A percentile compares a stretch with the other conserved stretches of the same genome.
These are phyloP conservation scores for Sporothrix sp. DNA, from an alignment of 2,329 filamentous ascomycete genomes.

Conservation along the genomic window DNA sequence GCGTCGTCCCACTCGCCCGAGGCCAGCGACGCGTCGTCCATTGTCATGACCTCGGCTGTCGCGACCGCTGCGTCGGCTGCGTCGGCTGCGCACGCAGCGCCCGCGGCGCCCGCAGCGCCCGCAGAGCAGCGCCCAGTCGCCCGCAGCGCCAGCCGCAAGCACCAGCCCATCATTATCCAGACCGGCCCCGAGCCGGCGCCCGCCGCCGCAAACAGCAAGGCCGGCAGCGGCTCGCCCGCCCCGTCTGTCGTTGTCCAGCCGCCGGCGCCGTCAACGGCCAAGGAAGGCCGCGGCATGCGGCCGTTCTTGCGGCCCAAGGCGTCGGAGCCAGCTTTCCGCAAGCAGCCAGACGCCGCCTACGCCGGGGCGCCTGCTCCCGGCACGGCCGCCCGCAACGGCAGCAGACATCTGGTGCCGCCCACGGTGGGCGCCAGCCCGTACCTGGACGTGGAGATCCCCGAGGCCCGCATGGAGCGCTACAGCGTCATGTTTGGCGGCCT, in stretches of 20 bases:
- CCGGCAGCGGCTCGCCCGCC: neutral
- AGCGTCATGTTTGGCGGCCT: slow-evolving; percentile 86
- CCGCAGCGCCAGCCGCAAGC: slow-evolving; percentile 33
- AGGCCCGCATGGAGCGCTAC: slow-evolving; percentile 74
- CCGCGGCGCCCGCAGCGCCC: neutral
- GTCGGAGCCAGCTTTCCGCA: slow-evolving; percentile 16
- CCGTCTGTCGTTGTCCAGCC: neutral
- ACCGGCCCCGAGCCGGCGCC: slow-evolving; percentile 6
- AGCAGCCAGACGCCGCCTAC: neutral
- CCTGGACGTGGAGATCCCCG: slow-evolving; percentile 71
- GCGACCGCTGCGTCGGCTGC: neutral
- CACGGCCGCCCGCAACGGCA: neutral
- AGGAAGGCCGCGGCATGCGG: slow-evolving; percentile 1
- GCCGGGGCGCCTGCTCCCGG: too few relatives aligned
- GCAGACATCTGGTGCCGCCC: neutral
- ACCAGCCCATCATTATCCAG: slow-evolving; percentile 34
- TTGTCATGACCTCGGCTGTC: slow-evolving; percentile 14
- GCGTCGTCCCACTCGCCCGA: slow-evolving; percentile 11
- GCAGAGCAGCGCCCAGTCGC: slow-evolving; percentile 18
- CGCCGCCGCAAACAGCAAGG: slow-evolving; percentile 1
- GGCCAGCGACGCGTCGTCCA: slow-evolving; percentile 16
- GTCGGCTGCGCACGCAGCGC: too few relatives aligned
- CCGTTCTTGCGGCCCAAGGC: slow-evolving; percentile 17
- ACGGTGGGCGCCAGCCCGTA: slow-evolving; percentile 27
- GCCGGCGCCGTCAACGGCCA: neutral